Evolutionary conservation across 1,284 basidiomycete genomes (phyloP), one percentile per base, ranked within the genome.

Genomic region (Rhodotorula sp.): DNA sequence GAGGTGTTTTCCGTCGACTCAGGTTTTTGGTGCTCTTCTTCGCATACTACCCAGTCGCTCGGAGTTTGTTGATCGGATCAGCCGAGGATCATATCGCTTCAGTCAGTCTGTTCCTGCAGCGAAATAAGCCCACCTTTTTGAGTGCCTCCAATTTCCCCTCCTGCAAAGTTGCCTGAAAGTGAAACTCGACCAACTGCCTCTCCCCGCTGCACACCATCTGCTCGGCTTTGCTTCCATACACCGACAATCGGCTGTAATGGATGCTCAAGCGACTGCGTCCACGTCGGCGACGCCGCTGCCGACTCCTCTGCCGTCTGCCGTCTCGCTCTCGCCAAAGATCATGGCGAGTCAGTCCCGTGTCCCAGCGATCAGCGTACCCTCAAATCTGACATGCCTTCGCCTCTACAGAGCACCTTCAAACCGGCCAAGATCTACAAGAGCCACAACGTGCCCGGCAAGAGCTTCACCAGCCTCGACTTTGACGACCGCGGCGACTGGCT

Each of bases 401-500:
- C 5, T 5, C 5, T 5, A 52, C 47, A 75, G 73, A 38, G 38
- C 19, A 38, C 67, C 3, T 85, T 93, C 78, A 93, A 92, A 80
- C 91, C 93, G 0, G 89, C 93, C 28, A 93, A 91, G 82, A 90
- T 97, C 68, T 94, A 93, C 84, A 90, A 90, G 78, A 85, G 81
- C 62, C 87, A 90, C 34, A 86, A 92, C 54, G 90, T 92, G 73
- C 83, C 85, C 26, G 69, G 80, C 81, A 59, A 66, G 28, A 60
- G 66, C 48, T 71, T 97, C 63, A 97, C 93, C 0, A 91, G 92
- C 18, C 85, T 97, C 43, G 86, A 87, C 47, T 99, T 95, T 80
- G 95, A 98, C 80, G 93, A 97, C 79, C 84, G 87, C 77, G 97
- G 97, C 7, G 90, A 94, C 75, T 85, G 87, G 70, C 83, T 95